phyloP scores from a whole-genome alignment of 345 rosid species.

The Streptanthus diversifolius region DNA sequence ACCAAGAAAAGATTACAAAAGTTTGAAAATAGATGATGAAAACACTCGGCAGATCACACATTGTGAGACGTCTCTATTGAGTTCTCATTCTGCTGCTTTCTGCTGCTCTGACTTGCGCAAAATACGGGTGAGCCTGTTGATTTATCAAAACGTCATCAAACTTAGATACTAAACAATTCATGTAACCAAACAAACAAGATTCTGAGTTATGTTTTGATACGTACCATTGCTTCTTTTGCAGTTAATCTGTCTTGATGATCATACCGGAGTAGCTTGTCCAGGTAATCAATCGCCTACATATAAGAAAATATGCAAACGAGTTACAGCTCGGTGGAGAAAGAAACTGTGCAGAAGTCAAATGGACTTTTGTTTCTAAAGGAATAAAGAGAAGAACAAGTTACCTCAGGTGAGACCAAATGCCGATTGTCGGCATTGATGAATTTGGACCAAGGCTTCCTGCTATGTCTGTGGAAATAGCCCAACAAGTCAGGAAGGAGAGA shows the following conservation, averaged over 20 bases:
- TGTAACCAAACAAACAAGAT: not conserved
- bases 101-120: constrained; percentile 92
- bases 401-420: constrained; percentile 95
- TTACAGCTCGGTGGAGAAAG: not conserved
- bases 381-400: constrained; percentile 20
- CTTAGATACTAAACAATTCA: not conserved
- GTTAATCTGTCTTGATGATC: constrained; percentile 97
- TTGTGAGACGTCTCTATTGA: constrained; percentile 26
- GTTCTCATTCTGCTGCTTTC: constrained; percentile 84
- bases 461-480: constrained; percentile 58
- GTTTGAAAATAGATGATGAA: not conserved
- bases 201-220: constrained; percentile 11
- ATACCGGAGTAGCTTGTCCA: constrained; percentile 86
- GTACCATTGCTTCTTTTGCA: constrained; percentile 96
- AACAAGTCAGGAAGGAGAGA: not conserved
- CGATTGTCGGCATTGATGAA: constrained; percentile 84
- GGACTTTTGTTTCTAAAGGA: not conserved
- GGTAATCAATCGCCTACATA: constrained; percentile 85
- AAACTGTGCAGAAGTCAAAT: not conserved
- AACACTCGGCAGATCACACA: not conserved
- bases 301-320: not conserved
- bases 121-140: constrained; percentile 75
- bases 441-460: constrained; percentile 91
- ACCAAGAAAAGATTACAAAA: not conserved
- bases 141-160: not conserved